Evolutionary conservation across 2,329 filamentous ascomycete genomes (phyloP).

Genomic region (Diaporthe citriasiana): DNA sequence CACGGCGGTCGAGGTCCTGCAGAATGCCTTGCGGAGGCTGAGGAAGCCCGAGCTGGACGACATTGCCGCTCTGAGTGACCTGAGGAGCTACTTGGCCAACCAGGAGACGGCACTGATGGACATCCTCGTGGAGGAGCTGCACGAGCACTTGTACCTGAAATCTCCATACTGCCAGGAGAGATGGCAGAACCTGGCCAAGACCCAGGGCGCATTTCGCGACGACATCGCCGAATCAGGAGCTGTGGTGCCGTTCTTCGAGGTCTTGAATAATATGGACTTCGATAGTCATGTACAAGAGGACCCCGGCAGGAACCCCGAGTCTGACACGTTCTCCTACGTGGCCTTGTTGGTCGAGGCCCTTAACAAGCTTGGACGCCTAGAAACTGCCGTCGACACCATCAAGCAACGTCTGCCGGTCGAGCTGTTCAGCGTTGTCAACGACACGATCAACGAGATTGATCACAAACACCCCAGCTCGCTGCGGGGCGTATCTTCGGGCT

Average conservation of each 20-base stretch:
- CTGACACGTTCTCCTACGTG: constrained; percentile 95
- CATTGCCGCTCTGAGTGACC: constrained; percentile 88
- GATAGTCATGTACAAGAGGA: constrained; percentile 81
- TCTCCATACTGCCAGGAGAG: constrained; percentile 97
- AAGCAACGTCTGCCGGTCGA: constrained; percentile 95
- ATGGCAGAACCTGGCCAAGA: constrained; percentile 87
- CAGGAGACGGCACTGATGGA: constrained; percentile 94
- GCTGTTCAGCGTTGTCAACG: constrained; percentile 92
- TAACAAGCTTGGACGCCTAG: constrained; percentile 88
- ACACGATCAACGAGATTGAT: constrained; percentile 94
- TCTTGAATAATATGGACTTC: constrained; percentile 73
- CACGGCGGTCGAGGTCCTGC: constrained; percentile 90
- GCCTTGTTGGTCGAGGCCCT: constrained; percentile 88
- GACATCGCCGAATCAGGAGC: constrained; percentile 61
- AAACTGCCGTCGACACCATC: constrained; percentile 88
- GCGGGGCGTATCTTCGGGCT: constrained; percentile 67
- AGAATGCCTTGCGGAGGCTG: constrained; percentile 86
- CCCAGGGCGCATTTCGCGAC: constrained; percentile 67
- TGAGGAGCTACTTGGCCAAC: constrained; percentile 90
- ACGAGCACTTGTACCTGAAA: constrained; percentile 97
- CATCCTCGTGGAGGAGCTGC: constrained; percentile 95
- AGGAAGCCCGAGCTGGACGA: constrained; percentile 90
- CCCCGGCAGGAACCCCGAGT: constrained; percentile 91
- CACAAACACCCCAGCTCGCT: constrained; percentile 90
- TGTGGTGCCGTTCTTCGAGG: constrained; percentile 68